Base-by-base conservation (phyloP, 2,329 filamentous ascomycete genomes). In the Cadophora sp. region DNA sequence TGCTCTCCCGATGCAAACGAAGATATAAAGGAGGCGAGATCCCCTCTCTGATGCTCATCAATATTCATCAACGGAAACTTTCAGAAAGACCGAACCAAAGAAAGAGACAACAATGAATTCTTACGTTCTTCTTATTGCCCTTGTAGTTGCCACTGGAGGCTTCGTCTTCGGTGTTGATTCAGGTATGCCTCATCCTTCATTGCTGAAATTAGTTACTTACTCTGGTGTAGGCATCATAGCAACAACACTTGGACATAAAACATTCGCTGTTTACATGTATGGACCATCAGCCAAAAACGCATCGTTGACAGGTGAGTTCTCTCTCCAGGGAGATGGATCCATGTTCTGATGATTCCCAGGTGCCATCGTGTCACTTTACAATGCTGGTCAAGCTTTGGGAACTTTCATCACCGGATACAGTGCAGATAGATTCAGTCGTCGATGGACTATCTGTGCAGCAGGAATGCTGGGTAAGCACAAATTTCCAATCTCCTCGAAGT, bases 341-440 rank as follows among this genome's bases (percentile, higher is more conserved):
- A 59, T 6, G 5, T 41, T 76, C 36, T 30, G 16, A 27, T 60
- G 45, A 51, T 55, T 59, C 1, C 27, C 41, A 47, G 76, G 76
- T 3, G 76, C 72, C 20, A 77, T 79, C 13, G 77, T 79, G 1
- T 78, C 75, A 0, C 69, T 76, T 2, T 78, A 78, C 68, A 75
- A 78, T n/a, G 76, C 76, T 20, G 76, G 77, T 1, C 73, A 77
- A 47, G 75, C 74, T 7, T 64, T 79, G 8, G 76, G 76, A 0
- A 75, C 73, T 18, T 62, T 77, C 18, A 70, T 73, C 9, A 71
- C 74, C 7, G 79, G 79, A 0, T 78, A 75, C 45, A 70, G 75
- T 5, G 76, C 77, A 3, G 79, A 80, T 51, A 74, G 50, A 18
- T 76, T 79, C 58, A 77, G 78, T 70, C 74, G 79, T 36, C 73